A percentile compares a stretch with the other conserved stretches of the same genome.
Conservation (phyloP, 495 filamentous ascomycete species). For the Poronia punctata region DNA sequence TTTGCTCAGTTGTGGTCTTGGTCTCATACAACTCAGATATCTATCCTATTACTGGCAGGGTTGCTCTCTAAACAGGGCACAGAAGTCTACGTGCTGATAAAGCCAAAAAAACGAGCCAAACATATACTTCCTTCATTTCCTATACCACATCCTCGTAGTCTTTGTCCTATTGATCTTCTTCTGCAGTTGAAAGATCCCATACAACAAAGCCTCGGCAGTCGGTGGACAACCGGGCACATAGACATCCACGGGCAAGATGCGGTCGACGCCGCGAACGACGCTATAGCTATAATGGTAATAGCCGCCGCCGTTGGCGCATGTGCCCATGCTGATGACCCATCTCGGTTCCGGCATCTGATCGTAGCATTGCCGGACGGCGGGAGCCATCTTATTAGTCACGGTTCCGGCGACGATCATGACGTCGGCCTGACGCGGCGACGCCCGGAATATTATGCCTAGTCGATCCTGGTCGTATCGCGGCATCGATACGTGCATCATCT, state of each 20-base stretch:
- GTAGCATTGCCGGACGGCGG: conserved; percentile 85
- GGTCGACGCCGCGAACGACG: conserved; percentile 78
- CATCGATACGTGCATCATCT: conserved; percentile 97
- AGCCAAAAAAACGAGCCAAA: no score
- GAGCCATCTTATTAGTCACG: conserved; percentile 95
- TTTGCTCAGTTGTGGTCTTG: no score
- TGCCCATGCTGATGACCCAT: conserved; percentile 90
- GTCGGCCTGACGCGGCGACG: conserved; percentile 87
- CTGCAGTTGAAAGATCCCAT: conserved; percentile 78
- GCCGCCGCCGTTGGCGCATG: conserved; percentile 85
- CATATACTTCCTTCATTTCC: no score
- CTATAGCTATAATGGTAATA: conserved; percentile 94
- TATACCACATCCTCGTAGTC: conserved; percentile 60
- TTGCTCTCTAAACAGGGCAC: no score
- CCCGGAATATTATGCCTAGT: conserved; percentile 92
- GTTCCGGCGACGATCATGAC: conserved; percentile 97
- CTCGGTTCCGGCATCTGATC: conserved; percentile 94
- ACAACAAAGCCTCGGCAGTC: conserved; percentile 82
- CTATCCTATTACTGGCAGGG: no score
- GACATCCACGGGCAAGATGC: conserved; percentile 85
- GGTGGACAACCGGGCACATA: conserved; percentile 92
- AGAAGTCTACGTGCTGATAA: no score
- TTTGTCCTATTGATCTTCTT: conserved; percentile 77
- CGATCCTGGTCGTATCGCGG: conserved; percentile 94
- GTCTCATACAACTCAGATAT: no score